Percentiles rank a stretch among this genome's conserved stretches.
Evolutionary conservation across 305 asterid genomes (phyloP).

Genomic region (Fraxinus ornus): DNA sequence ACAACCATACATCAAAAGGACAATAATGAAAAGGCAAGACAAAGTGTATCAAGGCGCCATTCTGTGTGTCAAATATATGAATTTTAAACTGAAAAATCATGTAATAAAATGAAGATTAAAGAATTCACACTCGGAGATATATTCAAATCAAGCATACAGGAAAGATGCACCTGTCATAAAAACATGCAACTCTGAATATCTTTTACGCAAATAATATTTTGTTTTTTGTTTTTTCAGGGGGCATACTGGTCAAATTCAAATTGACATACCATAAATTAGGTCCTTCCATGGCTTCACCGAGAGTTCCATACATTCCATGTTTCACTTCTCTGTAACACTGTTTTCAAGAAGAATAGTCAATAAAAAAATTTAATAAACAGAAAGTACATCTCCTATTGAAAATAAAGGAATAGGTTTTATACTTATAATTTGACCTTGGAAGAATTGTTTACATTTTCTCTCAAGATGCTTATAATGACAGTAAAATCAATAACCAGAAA

Average conservation of each 20-base stretch:
- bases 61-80: background rate
- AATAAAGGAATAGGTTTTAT: background rate
- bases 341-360: constrained; percentile 9
- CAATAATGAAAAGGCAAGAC: background rate
- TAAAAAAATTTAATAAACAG: background rate
- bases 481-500: background rate
- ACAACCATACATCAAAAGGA: background rate
- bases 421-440: background rate
- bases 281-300: constrained; percentile 72
- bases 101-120: background rate
- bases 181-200: background rate
- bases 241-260: background rate
- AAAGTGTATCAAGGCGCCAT: background rate
- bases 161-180: background rate
- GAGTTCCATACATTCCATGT: constrained; percentile 69
- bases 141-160: background rate
- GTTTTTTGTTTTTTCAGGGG: background rate
- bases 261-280: constrained; percentile 58
- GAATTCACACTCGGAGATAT: background rate
- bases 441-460: background rate
- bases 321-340: constrained; percentile 76
- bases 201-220: background rate
- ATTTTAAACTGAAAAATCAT: background rate
- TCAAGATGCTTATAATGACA: background rate
- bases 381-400: background rate